Conservation (phyloP, 2,329 filamentous ascomycete species). For the Thielaviopsis populi region DNA sequence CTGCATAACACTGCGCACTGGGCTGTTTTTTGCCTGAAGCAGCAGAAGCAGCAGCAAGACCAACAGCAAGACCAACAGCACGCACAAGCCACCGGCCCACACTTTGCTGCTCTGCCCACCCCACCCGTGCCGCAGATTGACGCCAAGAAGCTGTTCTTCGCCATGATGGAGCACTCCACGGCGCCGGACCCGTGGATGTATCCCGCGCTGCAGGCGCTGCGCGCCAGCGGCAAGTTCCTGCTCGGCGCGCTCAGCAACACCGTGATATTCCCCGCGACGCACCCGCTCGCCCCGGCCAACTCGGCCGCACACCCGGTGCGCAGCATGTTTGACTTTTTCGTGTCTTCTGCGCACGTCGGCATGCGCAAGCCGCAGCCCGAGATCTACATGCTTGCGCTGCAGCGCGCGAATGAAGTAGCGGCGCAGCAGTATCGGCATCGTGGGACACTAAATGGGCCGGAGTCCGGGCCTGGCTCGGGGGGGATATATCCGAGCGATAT, state of each 20-base stretch:
- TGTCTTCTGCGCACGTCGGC: conserved; percentile 74
- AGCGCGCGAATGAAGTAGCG: conserved; percentile 48
- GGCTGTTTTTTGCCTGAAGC: conserved; percentile 53
- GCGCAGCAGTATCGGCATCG: conserved; percentile 18
- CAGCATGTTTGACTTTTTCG: conserved; percentile 67
- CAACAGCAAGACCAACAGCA: no score
- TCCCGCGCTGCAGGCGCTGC: conserved; percentile 59
- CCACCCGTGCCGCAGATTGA: conserved; percentile 61
- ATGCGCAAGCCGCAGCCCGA: conserved; percentile 72
- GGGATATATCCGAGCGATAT: conserved; percentile 49
- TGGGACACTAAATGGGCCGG: no score
- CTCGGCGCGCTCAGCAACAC: conserved; percentile 84
- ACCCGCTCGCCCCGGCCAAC: conserved; percentile 44
- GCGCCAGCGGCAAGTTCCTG: conserved; percentile 48
- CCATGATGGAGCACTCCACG: conserved; percentile 69
- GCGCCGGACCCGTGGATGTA: conserved; percentile 75
- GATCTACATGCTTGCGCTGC: conserved; percentile 64
- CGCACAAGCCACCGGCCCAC: conserved; percentile 23
- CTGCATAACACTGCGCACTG: conserved; percentile 53
- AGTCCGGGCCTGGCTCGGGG: conserved; percentile 20
- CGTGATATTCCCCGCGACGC: conserved; percentile 63
- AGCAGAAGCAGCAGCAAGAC: no score
- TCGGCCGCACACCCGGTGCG: conserved; percentile 42
- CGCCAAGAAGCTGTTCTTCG: conserved; percentile 66
- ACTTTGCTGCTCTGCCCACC: conserved; percentile 20